Conservation (phyloP, 2,329 filamentous ascomycete species). For the Hyphodiscus sp. region DNA sequence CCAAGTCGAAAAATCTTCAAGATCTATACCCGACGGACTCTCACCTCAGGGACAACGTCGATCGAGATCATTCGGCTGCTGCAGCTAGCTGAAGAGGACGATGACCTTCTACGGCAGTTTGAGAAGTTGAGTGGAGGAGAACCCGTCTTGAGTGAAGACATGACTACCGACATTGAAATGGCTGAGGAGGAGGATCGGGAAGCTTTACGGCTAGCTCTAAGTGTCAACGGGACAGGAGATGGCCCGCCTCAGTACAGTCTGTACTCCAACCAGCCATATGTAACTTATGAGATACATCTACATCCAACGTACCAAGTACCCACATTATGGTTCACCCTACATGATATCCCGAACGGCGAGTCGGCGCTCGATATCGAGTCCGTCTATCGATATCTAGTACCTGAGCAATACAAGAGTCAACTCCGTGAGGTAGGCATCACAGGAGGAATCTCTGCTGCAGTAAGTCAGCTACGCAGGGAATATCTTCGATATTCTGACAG, state of each 20-base stretch:
- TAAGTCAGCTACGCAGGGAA: slow-evolving; percentile 37
- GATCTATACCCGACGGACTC: slow-evolving; percentile 39
- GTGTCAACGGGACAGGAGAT: neutral
- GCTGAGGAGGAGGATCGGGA: slow-evolving; percentile 25
- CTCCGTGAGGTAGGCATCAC: slow-evolving; percentile 57
- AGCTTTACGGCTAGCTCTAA: slow-evolving; percentile 12
- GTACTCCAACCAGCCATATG: slow-evolving; percentile 35
- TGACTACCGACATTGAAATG: slow-evolving; percentile 24
- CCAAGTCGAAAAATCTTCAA: slow-evolving; percentile 48
- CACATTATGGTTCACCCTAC: slow-evolving; percentile 68
- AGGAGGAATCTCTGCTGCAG: slow-evolving; percentile 70
- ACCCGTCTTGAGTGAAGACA: slow-evolving; percentile 7
- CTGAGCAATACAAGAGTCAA: slow-evolving; percentile 53
- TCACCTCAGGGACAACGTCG: slow-evolving; percentile 23
- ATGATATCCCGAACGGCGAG: slow-evolving; percentile 49
- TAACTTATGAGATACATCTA: slow-evolving; percentile 64
- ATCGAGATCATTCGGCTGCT: slow-evolving; percentile 28
- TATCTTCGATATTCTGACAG: neutral
- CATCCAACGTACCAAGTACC: slow-evolving; percentile 71
- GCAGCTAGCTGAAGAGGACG: slow-evolving; percentile 21
- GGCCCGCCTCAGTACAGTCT: slow-evolving; percentile 20
- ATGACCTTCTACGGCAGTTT: slow-evolving; percentile 25
- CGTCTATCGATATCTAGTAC: slow-evolving; percentile 66
- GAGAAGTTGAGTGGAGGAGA: slow-evolving; percentile 15
- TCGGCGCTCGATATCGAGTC: slow-evolving; percentile 57